Conservation (phyloP, 108 stramenopile genomes). For the Nannochloropsis gaditana region DNA sequence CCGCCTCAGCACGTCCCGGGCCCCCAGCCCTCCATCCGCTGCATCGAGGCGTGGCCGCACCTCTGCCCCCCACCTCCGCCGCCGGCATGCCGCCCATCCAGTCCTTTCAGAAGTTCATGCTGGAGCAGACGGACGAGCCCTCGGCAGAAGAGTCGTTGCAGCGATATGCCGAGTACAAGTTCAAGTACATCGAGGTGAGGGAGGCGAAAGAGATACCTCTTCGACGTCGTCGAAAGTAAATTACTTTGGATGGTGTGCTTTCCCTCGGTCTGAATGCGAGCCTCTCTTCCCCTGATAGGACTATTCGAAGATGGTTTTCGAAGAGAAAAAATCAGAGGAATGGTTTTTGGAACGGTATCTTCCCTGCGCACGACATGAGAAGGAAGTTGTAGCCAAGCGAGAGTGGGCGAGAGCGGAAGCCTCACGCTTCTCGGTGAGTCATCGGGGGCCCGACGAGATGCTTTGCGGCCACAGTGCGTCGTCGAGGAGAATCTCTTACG, state of each 20-base stretch:
- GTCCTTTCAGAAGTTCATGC: conserved; percentile 14
- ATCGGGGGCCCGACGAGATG: too few relatives aligned
- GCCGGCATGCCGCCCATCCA: neutral
- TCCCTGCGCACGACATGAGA: neutral
- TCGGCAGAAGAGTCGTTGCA: conserved; percentile 3
- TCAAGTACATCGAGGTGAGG: neutral
- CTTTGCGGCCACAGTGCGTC: too few relatives aligned
- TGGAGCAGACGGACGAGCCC: conserved; percentile 17
- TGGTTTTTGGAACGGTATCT: neutral
- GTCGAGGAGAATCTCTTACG: too few relatives aligned
- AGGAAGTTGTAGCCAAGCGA: neutral
- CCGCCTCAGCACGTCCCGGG: neutral
- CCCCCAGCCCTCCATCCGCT: neutral
- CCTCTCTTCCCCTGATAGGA: neutral
- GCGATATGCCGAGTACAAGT: conserved; percentile 1
- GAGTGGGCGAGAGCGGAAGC: neutral
- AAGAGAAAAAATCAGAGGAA: conserved; percentile 2
- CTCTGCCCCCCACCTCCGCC: neutral
- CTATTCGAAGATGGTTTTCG: neutral
- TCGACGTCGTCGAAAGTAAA: too few relatives aligned
- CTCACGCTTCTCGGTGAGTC: neutral
- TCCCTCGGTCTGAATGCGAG: too few relatives aligned
- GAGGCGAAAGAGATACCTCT: neutral
- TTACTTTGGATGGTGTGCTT: too few relatives aligned
- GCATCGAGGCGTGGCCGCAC: neutral